These are phyloP conservation scores for Fraxinus xanthoxyloides DNA, from an alignment of 305 asterid species.

Conservation along the genomic window DNA sequence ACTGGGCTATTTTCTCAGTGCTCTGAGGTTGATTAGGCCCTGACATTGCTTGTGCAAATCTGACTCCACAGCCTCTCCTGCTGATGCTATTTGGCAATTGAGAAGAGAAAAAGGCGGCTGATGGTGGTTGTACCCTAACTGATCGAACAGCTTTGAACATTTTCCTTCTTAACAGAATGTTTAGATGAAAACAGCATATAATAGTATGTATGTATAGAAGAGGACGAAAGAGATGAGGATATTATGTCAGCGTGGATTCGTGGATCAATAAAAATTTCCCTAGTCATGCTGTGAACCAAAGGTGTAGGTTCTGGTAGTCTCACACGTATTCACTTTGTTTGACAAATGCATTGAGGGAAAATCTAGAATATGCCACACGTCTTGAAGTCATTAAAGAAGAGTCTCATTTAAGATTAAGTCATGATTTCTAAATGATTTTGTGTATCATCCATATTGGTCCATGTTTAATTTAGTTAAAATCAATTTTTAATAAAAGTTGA, in stretches of 20 bases:
- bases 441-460: background rate
- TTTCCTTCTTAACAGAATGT: background rate
- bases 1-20: slow-evolving; percentile 16
- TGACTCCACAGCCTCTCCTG: slow-evolving; percentile 9
- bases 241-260: background rate
- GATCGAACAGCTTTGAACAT: slow-evolving; percentile 28
- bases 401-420: background rate
- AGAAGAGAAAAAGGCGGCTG: background rate
- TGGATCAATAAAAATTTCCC: background rate
- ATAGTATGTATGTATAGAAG: background rate
- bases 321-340: slow-evolving; percentile 29
- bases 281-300: slow-evolving; percentile 13
- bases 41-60: slow-evolving; percentile 24
- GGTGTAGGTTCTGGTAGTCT: slow-evolving; percentile 1
- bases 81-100: slow-evolving; percentile 1
- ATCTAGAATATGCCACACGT: background rate
- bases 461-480: background rate
- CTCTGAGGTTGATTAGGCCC: slow-evolving; percentile 16
- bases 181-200: background rate
- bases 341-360: background rate
- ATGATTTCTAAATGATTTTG: background rate
- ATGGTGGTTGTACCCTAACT: background rate
- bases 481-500: too few species aligned
- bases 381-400: background rate
- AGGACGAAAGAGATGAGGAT: background rate